Evolutionary conservation across 2,329 filamentous ascomycete species (phyloP).

Genomic region (Arachnopeziza araneosa): DNA sequence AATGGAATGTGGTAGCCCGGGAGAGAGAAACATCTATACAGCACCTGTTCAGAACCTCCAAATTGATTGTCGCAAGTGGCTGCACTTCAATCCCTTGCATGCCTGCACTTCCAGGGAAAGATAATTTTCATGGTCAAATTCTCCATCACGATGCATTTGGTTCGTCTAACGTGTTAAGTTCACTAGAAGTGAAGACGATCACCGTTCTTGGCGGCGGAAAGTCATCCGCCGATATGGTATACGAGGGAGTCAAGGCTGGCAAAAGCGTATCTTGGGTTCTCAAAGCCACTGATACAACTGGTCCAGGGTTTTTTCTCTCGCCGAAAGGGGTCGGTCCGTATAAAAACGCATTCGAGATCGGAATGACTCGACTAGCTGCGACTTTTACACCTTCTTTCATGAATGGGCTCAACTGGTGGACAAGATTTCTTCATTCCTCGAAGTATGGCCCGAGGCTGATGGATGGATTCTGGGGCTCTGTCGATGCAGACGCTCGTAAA

Average conservation of each 20-base stretch:
- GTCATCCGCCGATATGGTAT: slow-evolving; percentile 35
- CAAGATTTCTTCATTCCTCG: slow-evolving; percentile 7
- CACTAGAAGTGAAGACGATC: slow-evolving; percentile 21
- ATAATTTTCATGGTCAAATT: slow-evolving; percentile 26
- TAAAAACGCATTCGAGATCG: slow-evolving; percentile 23
- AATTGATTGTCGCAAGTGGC: slow-evolving; percentile 13
- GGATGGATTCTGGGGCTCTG: slow-evolving; percentile 13
- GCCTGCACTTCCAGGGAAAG: slow-evolving; percentile 27
- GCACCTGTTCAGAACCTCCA: not conserved
- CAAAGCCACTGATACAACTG: slow-evolving; percentile 27
- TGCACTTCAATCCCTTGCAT: slow-evolving; percentile 22
- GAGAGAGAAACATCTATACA: not conserved
- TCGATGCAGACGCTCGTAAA: slow-evolving; percentile 21
- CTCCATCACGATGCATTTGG: slow-evolving; percentile 33
- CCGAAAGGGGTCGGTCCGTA: slow-evolving; percentile 25
- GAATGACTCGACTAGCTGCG: slow-evolving; percentile 7
- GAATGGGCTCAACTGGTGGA: slow-evolving; percentile 14
- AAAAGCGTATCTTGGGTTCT: slow-evolving; percentile 34
- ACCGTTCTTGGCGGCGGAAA: slow-evolving; percentile 33
- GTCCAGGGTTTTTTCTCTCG: slow-evolving; percentile 28
- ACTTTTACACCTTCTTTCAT: slow-evolving; percentile 11
- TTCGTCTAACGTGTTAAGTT: slow-evolving; percentile 22
- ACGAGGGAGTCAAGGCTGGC: slow-evolving; percentile 30
- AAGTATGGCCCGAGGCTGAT: slow-evolving; percentile 19
- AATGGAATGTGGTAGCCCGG: slow-evolving; percentile 7